Evolutionary conservation across 345 rosid genomes (phyloP).

Genomic region (Eucalyptus erythrocorys): DNA sequence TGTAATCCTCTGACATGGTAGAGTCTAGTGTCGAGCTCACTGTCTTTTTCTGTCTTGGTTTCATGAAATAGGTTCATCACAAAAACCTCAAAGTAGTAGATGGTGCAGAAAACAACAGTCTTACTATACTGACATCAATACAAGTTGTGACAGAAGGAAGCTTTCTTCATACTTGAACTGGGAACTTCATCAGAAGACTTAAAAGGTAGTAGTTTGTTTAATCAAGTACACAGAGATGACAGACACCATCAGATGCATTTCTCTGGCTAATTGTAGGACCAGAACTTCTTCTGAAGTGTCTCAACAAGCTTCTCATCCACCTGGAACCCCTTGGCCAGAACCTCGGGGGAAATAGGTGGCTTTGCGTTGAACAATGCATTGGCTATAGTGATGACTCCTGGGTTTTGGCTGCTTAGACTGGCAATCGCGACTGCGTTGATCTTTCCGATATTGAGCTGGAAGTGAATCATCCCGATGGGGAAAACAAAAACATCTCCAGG

Average conservation of each 20-base stretch:
- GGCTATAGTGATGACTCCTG: background rate
- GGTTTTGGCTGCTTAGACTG: constrained; percentile 1
- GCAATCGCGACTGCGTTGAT: background rate
- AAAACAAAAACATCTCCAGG: constrained; percentile 9
- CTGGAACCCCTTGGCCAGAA: background rate
- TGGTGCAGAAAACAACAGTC: background rate
- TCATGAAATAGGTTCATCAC: background rate
- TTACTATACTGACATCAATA: background rate
- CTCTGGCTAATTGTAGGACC: background rate
- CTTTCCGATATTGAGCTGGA: constrained; percentile 18
- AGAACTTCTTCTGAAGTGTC: background rate
- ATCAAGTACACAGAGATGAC: background rate
- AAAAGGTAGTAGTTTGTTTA: background rate
- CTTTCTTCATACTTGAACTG: background rate
- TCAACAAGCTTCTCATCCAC: background rate
- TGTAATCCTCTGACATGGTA: background rate
- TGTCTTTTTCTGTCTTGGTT: background rate
- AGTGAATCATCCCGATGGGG: constrained; percentile 12
- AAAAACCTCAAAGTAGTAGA: background rate
- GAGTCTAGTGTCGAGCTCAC: background rate
- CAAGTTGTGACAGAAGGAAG: background rate
- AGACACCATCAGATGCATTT: background rate
- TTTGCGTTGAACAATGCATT: background rate
- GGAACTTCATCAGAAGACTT: background rate
- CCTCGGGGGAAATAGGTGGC: background rate